Conservation (phyloP, 768 basidiomycete genomes). For the Tylopilus cervinicoccineus region DNA sequence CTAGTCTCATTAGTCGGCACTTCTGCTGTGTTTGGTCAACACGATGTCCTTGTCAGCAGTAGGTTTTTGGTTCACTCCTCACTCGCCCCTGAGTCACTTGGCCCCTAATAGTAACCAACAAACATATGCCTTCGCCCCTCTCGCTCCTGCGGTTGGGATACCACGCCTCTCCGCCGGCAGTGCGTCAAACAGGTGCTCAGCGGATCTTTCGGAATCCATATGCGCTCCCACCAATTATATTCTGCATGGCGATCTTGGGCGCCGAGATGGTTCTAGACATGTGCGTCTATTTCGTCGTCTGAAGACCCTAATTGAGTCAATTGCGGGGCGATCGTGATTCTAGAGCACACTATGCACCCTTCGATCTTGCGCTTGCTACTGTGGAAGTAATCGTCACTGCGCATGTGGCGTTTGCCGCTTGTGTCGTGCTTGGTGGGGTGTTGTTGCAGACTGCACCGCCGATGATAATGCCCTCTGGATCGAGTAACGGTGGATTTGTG, state of each 20-base stretch:
- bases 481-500: slow-evolving; percentile 12
- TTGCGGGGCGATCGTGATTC: not conserved
- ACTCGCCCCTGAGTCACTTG: slow-evolving; percentile 2
- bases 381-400: slow-evolving; percentile 76
- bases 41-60: slow-evolving; percentile 63
- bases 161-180: slow-evolving; percentile 3
- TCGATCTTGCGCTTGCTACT: slow-evolving; percentile 85
- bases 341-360: slow-evolving; percentile 55
- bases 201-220: slow-evolving; percentile 71
- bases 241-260: slow-evolving; percentile 51
- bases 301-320: not conserved
- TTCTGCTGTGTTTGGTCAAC: slow-evolving; percentile 57
- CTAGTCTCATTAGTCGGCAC: slow-evolving; percentile 55
- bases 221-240: slow-evolving; percentile 57
- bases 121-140: slow-evolving; percentile 53
- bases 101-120: slow-evolving; percentile 49
- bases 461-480: slow-evolving; percentile 12
- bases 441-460: slow-evolving; percentile 87
- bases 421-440: slow-evolving; percentile 77
- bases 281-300: slow-evolving; percentile 42
- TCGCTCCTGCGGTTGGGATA: slow-evolving; percentile 38
- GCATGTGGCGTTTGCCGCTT: slow-evolving; percentile 80
- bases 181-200: slow-evolving; percentile 7
- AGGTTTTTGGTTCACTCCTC: slow-evolving; percentile 23
- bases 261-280: slow-evolving; percentile 51